A percentile compares a stretch with the other conserved stretches of the same genome.
Evolutionary conservation across 768 basidiomycete species (phyloP).

Genomic region (Suillus occidentalis): DNA sequence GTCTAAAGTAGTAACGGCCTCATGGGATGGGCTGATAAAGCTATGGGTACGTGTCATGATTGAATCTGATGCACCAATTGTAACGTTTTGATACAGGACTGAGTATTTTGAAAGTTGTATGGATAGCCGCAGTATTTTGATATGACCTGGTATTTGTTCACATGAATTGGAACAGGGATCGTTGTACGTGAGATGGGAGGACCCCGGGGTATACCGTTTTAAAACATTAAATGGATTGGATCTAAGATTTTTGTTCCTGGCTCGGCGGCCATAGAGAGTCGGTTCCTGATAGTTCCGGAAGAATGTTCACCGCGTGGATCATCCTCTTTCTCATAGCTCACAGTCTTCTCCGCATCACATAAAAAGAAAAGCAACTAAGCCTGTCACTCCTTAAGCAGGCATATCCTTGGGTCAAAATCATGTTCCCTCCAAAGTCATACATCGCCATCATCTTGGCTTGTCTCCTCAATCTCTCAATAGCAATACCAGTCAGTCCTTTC

Average conservation of each 20-base stretch:
- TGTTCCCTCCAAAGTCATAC: slow-evolving; percentile 21
- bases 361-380: slow-evolving; percentile 16
- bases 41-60: slow-evolving; percentile 72
- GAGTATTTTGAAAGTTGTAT: slow-evolving; percentile 14
- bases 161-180: too few species aligned
- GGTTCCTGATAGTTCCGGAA: slow-evolving; percentile 26
- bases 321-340: slow-evolving; percentile 23
- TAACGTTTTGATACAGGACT: slow-evolving; percentile 29
- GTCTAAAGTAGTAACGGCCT: slow-evolving; percentile 97
- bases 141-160: too few species aligned
- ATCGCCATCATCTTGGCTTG: slow-evolving; percentile 22
- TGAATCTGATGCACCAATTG: background rate
- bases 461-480: slow-evolving; percentile 23
- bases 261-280: slow-evolving; percentile 25
- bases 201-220: too few species aligned
- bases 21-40: slow-evolving; percentile 98
- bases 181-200: too few species aligned
- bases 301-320: slow-evolving; percentile 16
- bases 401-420: slow-evolving; percentile 11
- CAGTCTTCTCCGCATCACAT: slow-evolving; percentile 9
- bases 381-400: slow-evolving; percentile 5
- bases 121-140: background rate
- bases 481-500: slow-evolving; percentile 19
- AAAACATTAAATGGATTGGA: too few species aligned
- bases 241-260: slow-evolving; percentile 18